These are phyloP conservation scores for Bolboschoenus planiculmis DNA, from an alignment of 176 grass and related monocot genomes.

Conservation along the genomic window DNA sequence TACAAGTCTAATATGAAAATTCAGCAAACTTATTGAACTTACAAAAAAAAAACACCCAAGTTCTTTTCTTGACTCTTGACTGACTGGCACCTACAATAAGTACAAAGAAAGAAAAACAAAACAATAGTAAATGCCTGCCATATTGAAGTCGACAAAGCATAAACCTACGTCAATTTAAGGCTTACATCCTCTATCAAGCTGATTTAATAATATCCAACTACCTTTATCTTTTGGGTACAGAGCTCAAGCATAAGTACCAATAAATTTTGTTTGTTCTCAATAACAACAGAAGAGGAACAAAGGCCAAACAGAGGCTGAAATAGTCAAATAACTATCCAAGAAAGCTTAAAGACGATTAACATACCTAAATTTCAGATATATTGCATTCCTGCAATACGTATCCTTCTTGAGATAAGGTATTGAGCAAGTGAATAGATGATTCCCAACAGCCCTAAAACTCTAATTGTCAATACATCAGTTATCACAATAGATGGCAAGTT, in stretches of 20 bases:
- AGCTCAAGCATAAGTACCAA: background rate
- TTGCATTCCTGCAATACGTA: constrained; percentile 94
- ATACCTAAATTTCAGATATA: constrained; percentile 73
- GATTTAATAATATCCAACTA: background rate
- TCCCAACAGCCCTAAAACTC: constrained; percentile 86
- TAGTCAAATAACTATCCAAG: background rate
- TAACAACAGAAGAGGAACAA: background rate
- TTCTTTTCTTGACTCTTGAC: background rate
- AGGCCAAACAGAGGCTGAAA: background rate
- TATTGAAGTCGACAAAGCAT: background rate
- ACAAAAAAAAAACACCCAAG: background rate
- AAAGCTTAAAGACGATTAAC: constrained; percentile 28
- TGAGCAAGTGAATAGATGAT: constrained; percentile 88
- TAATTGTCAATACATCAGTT: constrained; percentile 71
- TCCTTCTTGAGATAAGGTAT: constrained; percentile 77
- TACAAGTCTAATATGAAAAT: background rate
- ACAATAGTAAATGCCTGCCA: background rate
- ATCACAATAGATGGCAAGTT: constrained; percentile 88
- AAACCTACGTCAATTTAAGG: background rate
- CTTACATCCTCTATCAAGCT: background rate
- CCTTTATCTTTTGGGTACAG: background rate
- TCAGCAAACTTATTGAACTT: background rate
- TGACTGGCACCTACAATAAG: background rate
- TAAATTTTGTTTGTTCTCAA: background rate
- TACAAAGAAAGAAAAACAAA: background rate